A percentile compares a stretch with the other conserved stretches of the same genome.
Conservation (phyloP, 2,329 filamentous ascomycete genomes). For the Akanthomyces uredinophilus region DNA sequence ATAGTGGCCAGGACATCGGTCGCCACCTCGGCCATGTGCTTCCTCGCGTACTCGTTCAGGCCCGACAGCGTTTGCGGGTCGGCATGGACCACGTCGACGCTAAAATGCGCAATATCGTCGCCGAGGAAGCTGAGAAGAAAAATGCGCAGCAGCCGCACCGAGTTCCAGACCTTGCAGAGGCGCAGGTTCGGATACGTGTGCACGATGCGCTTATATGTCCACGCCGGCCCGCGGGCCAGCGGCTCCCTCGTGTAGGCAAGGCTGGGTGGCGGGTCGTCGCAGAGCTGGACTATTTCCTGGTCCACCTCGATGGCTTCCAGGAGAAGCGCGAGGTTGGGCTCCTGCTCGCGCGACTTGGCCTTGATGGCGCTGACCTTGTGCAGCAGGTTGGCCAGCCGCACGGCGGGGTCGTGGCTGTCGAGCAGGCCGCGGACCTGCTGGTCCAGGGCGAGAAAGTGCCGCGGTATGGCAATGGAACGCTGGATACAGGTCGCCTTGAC, state of each 20-base stretch:
- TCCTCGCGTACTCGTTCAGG: constrained; percentile 10
- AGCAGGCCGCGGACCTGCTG: constrained; percentile 15
- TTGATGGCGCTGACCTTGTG: constrained; percentile 19
- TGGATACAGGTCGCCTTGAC: constrained; percentile 25
- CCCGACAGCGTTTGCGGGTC: not conserved
- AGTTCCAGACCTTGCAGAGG: constrained; percentile 24
- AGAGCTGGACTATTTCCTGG: constrained; percentile 13
- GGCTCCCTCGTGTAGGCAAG: not conserved
- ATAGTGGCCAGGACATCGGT: constrained; percentile 21
- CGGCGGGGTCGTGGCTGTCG: constrained; percentile 14
- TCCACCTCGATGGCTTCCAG: constrained; percentile 21
- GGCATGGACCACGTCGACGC: constrained; percentile 1
- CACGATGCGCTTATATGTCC: constrained; percentile 18
- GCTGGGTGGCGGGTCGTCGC: not conserved
- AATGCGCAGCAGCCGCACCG: constrained; percentile 22
- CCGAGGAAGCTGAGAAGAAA: constrained; percentile 20
- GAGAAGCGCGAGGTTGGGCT: constrained; percentile 6
- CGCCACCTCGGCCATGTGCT: constrained; percentile 18
- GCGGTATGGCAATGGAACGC: constrained; percentile 19
- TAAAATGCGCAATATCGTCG: constrained; percentile 5
- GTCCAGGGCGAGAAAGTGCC: constrained; percentile 19
- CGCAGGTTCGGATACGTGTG: constrained; percentile 19
- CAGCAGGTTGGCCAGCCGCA: not conserved
- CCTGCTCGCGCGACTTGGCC: not conserved
- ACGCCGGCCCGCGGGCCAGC: not conserved